Evolutionary conservation across 345 rosid genomes (phyloP), one percentile per base, ranked within the genome.

Genomic region (Iberis pinnata): DNA sequence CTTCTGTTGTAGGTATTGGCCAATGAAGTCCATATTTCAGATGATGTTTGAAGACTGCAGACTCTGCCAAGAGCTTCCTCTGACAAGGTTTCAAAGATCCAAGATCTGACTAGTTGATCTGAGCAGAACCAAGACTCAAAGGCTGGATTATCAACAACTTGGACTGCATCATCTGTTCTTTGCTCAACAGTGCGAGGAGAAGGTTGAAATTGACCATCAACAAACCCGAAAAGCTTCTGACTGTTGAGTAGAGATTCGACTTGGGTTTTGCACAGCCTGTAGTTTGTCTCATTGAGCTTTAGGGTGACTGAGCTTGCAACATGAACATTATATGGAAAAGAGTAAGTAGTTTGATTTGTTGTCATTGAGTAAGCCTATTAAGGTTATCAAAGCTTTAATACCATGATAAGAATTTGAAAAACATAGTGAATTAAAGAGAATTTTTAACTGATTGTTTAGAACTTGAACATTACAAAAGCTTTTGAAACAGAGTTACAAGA

Each of bases 11-110:
- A 55, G 0, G 25, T 55, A 0, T 9, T n/a, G 0, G 6, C 49
- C 2, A 55, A 16, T 3, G 9, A 12, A 1, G 12, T 0, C 48
- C 48, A 55, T 0, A 55, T 27, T 0, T 54, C 59, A 0, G 3
- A 8, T 0, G 58, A 38, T 0, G 37, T 10, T 0, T 1, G 0
- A 0, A 54, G 5, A 0, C 7, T 12, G 0, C 11, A 10, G 3
- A 41, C 60, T 7, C 4, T 4, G 0, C 59, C 37, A 0, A 39
- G 18, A 0, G 27, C 25, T 4, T 55, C 60, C 2, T 40, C 18
- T 0, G 27, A 2, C 2, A 55, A 39, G 0, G 60, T 41, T 0
- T 39, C n/a, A 41, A 25, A 55, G 1, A 55, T 16, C 60, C 48
- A 55, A 0, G 47, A 54, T 1, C 10, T 37, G 0, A 53, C 14